Percentiles rank a stretch among this genome's conserved stretches.
These are phyloP conservation scores for Diplodia corticola DNA, from an alignment of 2,329 filamentous ascomycete genomes.

Conservation along the genomic window DNA sequence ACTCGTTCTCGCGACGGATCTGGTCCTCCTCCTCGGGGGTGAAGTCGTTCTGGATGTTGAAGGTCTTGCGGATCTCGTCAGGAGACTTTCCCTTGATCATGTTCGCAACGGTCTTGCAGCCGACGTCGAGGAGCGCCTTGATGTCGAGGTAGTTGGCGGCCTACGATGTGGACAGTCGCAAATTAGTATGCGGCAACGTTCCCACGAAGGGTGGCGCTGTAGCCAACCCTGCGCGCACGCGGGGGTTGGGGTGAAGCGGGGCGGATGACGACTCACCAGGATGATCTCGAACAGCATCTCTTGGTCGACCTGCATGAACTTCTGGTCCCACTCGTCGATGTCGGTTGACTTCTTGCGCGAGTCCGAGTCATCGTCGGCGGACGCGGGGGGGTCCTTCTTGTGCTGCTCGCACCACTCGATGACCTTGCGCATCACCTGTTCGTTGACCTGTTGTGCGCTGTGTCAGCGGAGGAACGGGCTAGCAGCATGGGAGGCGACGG, in stretches of 20 bases:
- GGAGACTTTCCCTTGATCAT: slow-evolving; percentile 99
- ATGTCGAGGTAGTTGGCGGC: slow-evolving; percentile 99
- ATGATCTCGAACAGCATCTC: slow-evolving; percentile 99
- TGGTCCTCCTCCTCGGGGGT: slow-evolving; percentile 98
- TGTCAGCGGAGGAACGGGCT: slow-evolving; percentile 30
- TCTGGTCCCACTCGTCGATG: slow-evolving; percentile 99
- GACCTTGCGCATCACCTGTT: slow-evolving; percentile 90
- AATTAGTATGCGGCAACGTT: background rate
- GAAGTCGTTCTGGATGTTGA: slow-evolving; percentile 99
- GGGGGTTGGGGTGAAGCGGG: background rate
- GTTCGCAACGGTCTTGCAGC: slow-evolving; percentile 99
- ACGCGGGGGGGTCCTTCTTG: slow-evolving; percentile 79
- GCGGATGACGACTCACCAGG: slow-evolving; percentile 60
- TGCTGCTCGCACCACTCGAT: slow-evolving; percentile 98
- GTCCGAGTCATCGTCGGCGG: slow-evolving; percentile 86
- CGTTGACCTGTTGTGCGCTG: slow-evolving; percentile 64
- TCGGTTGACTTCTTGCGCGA: slow-evolving; percentile 98
- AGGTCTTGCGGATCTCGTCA: slow-evolving; percentile 98
- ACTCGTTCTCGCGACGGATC: slow-evolving; percentile 62
- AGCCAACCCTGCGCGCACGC: background rate
- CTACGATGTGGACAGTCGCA: slow-evolving; percentile 45
- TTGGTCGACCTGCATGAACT: slow-evolving; percentile 99
- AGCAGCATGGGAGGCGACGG: background rate
- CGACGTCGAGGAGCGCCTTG: slow-evolving; percentile 95
- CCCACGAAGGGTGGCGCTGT: background rate